Percentiles rank a stretch among this genome's conserved stretches.
These are phyloP conservation scores for Ceraceosorus bombacis DNA, from an alignment of 1,284 basidiomycete genomes.

Conservation along the genomic window DNA sequence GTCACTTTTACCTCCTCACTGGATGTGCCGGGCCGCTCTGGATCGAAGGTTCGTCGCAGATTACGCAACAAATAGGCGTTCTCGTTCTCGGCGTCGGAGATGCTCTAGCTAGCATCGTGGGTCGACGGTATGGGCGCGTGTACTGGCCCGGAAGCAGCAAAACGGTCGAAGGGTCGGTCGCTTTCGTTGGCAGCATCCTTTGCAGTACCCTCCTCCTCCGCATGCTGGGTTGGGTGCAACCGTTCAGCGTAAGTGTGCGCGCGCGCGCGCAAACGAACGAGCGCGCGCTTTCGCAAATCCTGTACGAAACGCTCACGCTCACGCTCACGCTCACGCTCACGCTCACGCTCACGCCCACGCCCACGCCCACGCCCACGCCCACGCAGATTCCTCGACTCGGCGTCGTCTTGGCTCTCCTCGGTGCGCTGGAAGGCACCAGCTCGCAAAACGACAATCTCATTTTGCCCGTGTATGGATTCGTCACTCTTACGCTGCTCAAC, in stretches of 20 bases:
- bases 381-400: conserved; percentile 20
- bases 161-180: conserved; percentile 81
- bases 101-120: conserved; percentile 84
- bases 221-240: conserved; percentile 54
- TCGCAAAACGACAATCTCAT: conserved; percentile 47
- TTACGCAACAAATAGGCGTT: conserved; percentile 71
- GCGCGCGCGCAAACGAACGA: neutral
- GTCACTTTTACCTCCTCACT: conserved; percentile 91
- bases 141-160: conserved; percentile 81
- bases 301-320: too few relatives aligned
- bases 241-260: conserved; percentile 21
- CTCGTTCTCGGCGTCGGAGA: conserved; percentile 87
- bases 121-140: conserved; percentile 68
- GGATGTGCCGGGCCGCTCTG: conserved; percentile 89
- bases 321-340: too few relatives aligned
- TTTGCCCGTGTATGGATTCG: conserved; percentile 38
- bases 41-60: conserved; percentile 62
- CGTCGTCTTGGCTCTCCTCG: conserved; percentile 21
- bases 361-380: neutral
- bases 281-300: neutral
- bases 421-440: conserved; percentile 39
- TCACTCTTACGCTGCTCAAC: conserved; percentile 26
- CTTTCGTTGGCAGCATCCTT: conserved; percentile 69
- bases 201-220: conserved; percentile 64
- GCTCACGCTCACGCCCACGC: too few relatives aligned